phyloP scores from a whole-genome alignment of 768 basidiomycete species.

The Paxillus ammoniavirescens region DNA sequence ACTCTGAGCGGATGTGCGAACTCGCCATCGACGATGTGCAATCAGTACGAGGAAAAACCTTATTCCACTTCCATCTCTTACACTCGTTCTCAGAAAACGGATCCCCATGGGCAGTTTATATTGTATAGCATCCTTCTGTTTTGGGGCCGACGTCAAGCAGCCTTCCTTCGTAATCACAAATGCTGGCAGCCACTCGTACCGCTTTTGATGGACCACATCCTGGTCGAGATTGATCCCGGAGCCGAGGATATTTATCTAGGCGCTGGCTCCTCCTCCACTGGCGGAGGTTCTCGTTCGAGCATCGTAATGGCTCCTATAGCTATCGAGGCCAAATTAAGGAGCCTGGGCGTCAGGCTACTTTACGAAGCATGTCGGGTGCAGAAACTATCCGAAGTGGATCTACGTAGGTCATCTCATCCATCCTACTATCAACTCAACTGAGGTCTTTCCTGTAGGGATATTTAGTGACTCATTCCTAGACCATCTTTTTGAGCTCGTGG shows the following conservation, averaged over 20 bases:
- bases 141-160: slow-evolving; percentile 65
- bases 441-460: slow-evolving; percentile 45
- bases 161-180: slow-evolving; percentile 75
- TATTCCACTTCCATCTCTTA: slow-evolving; percentile 4
- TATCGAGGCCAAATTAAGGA: slow-evolving; percentile 80
- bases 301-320: slow-evolving; percentile 50
- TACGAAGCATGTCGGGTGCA: slow-evolving; percentile 95
- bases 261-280: slow-evolving; percentile 32
- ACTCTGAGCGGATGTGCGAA: slow-evolving; percentile 90
- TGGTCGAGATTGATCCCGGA: slow-evolving; percentile 79
- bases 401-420: slow-evolving; percentile 52
- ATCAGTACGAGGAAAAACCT: slow-evolving; percentile 45
- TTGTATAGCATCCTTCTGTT: slow-evolving; percentile 74
- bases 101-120: slow-evolving; percentile 82
- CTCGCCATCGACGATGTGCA: slow-evolving; percentile 68
- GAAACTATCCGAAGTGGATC: slow-evolving; percentile 71
- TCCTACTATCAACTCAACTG: slow-evolving; percentile 4
- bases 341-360: slow-evolving; percentile 68
- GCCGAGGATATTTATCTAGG: slow-evolving; percentile 58
- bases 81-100: slow-evolving; percentile 56
- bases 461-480: slow-evolving; percentile 87
- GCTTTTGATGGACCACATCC: slow-evolving; percentile 79
- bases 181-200: slow-evolving; percentile 84
- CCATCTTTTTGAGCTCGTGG: slow-evolving; percentile 88
- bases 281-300: slow-evolving; percentile 34